Evolutionary conservation across 2,329 filamentous ascomycete genomes (phyloP), one percentile per base, ranked within the genome.

Genomic region (Lasiodiplodia sp.): DNA sequence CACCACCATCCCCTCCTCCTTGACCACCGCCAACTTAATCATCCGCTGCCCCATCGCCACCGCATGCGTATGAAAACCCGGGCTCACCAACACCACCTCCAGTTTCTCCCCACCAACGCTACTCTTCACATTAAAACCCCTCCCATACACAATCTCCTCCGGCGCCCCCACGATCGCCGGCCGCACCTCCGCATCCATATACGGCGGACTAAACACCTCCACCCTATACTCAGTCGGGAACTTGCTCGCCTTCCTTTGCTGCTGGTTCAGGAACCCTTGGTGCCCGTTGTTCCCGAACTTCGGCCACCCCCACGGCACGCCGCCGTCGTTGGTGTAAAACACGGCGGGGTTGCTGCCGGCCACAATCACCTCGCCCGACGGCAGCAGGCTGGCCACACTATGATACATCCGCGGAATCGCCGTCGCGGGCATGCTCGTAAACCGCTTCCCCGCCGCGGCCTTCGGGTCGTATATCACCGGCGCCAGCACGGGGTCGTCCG

Each of bases 31-130:
- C 55, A 87, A 75, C 66, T 81, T 79, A 38, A 85, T 56, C 81
- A 87, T 84, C 4, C 85, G 80, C 67, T 86, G 84, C 25, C 83
- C 83, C 86, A 87, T 87, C 71, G 87, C 85, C 21, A 87, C 71
- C 3, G 79, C 82, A 73, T 87, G 86, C 44, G 86, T 87, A 31
- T 86, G 82, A 69, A 85, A 87, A 1, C 86, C 86, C 7, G 83
- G 83, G 70, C 85, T 79, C 70, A 86, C 84, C 21, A 87, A 76
- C 4, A 78, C 75, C 2, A 86, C 78, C 69, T 82, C 81, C 18
- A 82, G 74, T 3, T 71, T 73, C 53, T 79, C 73, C 0, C 80
- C 79, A 18, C 74, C 76, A 25, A 76, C 75, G 11, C 72, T 79
- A 70, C 86, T 85, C 1, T 70, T 72, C 47, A 86, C 72, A 0